Evolutionary conservation across 805 yeast species (phyloP), one percentile per base, ranked within the genome.

Genomic region (Yarrowia deformans): DNA sequence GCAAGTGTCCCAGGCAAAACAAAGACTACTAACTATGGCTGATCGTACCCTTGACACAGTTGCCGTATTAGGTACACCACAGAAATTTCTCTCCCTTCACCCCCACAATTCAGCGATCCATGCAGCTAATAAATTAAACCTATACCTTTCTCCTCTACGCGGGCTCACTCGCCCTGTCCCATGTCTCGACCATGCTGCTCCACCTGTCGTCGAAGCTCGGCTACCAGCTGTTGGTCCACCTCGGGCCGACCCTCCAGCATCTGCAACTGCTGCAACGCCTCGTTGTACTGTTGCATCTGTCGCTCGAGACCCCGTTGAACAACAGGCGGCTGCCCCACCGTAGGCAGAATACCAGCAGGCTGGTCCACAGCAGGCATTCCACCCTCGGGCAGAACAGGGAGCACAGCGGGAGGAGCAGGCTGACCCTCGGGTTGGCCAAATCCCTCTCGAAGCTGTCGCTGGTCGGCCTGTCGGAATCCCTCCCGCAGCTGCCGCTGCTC

Each of bases 111-210:
- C n/a, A n/a, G n/a, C n/a, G n/a, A n/a, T n/a, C n/a, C 64, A 56
- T 56, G 64, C 66, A 60, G 66, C 66, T 18, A 60, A 60, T 60
- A 60, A 60, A 60, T 60, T 60, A 60, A 60, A 39, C 52, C 66
- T 45, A 43, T 58, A 58, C 40, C 64, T 12, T 18, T 58, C 49
- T 58, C 43, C 49, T 39, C 34, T 39, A 37, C 43, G 14, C 3
- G n/a, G 61, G 16, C 8, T 9, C n/a, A 40, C 35, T 23, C 37
- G 8, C 23, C 48, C 40, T 37, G 49, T 6, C n/a, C 49, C 39
- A 56, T 42, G 1, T 56, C 49, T 18, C 64, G 64, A 8, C 64
- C 64, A 42, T 56, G 64, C 48, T 42, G 37, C 48, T 56, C 49
- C 12, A 43, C 64, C 64, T 56, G 64, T 8, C 64, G 49, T 12